Percentiles rank a stretch among this genome's conserved stretches.
Conservation (phyloP, 2,329 filamentous ascomycete genomes). For the Colletotrichum cereale region DNA sequence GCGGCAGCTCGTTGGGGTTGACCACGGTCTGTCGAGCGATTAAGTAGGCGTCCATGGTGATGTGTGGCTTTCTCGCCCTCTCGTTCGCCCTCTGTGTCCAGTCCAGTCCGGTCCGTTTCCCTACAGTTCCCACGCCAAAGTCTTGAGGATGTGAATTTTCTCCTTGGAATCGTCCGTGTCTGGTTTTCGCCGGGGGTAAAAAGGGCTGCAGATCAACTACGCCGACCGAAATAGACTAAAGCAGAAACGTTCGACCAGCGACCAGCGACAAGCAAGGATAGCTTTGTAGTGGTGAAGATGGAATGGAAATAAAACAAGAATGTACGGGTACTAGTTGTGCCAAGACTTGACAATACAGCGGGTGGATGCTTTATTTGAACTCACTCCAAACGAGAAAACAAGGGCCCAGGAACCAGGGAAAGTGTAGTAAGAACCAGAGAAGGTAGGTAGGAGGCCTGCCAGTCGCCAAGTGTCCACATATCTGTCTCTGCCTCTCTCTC, state of each 20-base stretch:
- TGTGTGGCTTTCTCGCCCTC: neutral
- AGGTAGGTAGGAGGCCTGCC: slow-evolving; percentile 23
- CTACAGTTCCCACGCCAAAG: neutral
- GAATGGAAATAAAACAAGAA: neutral
- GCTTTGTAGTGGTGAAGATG: neutral
- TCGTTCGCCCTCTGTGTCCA: neutral
- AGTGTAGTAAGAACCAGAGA: neutral
- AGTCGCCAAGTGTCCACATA: slow-evolving; percentile 13
- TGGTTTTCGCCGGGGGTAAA: neutral
- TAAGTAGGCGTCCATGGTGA: slow-evolving; percentile 30
- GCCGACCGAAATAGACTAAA: slow-evolving; percentile 9
- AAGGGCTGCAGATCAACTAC: slow-evolving; percentile 36
- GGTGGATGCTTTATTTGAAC: slow-evolving; percentile 33
- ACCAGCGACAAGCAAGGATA: slow-evolving; percentile 7
- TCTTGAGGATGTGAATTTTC: neutral
- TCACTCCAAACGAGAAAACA: neutral
- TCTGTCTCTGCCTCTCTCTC: neutral
- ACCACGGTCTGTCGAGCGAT: slow-evolving; percentile 31
- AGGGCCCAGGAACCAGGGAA: neutral
- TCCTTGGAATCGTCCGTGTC: neutral
- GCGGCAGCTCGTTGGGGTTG: slow-evolving; percentile 41
- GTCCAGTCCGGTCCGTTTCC: neutral
- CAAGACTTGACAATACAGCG: slow-evolving; percentile 22
- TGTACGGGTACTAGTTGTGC: neutral
- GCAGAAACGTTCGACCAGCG: neutral